Percentiles rank a stretch among this genome's conserved stretches.
Conservation (phyloP, 495 filamentous ascomycete species). For the Trichoderma asperelloides region DNA sequence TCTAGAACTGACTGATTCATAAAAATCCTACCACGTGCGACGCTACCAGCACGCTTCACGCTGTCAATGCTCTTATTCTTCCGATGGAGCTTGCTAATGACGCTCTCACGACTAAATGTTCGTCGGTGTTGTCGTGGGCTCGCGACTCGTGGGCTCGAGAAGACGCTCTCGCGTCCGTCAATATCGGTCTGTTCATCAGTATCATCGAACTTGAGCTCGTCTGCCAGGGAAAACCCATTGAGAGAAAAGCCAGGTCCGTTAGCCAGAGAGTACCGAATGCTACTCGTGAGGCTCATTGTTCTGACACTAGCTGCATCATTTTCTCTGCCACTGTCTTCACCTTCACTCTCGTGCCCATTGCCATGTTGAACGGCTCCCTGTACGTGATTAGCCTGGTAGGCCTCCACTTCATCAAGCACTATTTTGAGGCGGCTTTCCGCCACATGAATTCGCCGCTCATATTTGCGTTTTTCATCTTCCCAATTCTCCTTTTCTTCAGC, state of each 20-base stretch:
- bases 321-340: slow-evolving; percentile 44
- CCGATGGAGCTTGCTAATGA: slow-evolving; percentile 33
- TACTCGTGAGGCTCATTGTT: slow-evolving; percentile 68
- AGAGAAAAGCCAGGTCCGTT: slow-evolving; percentile 45
- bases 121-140: slow-evolving; percentile 22
- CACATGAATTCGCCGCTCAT: slow-evolving; percentile 78
- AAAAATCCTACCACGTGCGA: slow-evolving; percentile 35
- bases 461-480: slow-evolving; percentile 68
- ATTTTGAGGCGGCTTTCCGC: slow-evolving; percentile 77
- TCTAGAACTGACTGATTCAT: slow-evolving; percentile 41
- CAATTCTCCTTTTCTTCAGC: slow-evolving; percentile 72
- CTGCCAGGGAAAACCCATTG: slow-evolving; percentile 70
- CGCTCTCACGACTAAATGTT: slow-evolving; percentile 35
- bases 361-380: slow-evolving; percentile 11
- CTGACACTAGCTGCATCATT: slow-evolving; percentile 73
- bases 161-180: slow-evolving; percentile 46
- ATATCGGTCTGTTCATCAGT: slow-evolving; percentile 49
- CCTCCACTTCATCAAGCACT: slow-evolving; percentile 74
- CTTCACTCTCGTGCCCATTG: slow-evolving; percentile 38
- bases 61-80: slow-evolving; percentile 44
- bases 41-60: slow-evolving; percentile 39
- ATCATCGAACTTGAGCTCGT: slow-evolving; percentile 80
- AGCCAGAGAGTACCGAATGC: slow-evolving; percentile 62
- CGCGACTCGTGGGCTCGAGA: slow-evolving; percentile 30
- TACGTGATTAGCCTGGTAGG: slow-evolving; percentile 54